These are phyloP conservation scores for Kwoniella bestiolae DNA, from an alignment of 768 basidiomycete species.

Conservation along the genomic window DNA sequence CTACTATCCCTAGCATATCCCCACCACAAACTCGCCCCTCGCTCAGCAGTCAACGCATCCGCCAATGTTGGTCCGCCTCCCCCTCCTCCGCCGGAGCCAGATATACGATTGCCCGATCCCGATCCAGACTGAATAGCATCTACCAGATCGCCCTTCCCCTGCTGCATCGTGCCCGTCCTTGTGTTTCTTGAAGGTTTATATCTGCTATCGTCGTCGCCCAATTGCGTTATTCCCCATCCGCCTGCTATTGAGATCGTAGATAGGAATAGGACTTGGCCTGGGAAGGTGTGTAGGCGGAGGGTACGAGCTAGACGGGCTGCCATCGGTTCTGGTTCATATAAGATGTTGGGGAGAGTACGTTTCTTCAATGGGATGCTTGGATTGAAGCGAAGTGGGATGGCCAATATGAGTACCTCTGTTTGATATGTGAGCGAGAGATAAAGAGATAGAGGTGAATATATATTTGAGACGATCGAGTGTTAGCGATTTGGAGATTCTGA, in stretches of 20 bases:
- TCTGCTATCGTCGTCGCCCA: constrained; percentile 6
- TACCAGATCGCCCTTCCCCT: constrained; percentile 12
- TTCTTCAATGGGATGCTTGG: too few relatives aligned
- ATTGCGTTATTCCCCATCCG: constrained; percentile 16
- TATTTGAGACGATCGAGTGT: background rate
- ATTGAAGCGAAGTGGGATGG: too few relatives aligned
- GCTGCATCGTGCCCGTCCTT: background rate
- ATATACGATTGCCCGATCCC: too few relatives aligned
- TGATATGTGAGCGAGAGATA: background rate
- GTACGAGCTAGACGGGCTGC: constrained; percentile 2
- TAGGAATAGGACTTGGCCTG: constrained; percentile 20
- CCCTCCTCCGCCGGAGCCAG: background rate
- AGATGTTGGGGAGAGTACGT: too few relatives aligned
- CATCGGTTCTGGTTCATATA: too few relatives aligned
- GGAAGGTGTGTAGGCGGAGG: constrained; percentile 15
- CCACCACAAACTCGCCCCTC: constrained; percentile 28
- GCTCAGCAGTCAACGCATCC: constrained; percentile 25
- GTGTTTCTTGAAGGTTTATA: background rate
- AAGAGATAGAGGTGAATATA: background rate
- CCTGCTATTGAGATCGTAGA: constrained; percentile 10
- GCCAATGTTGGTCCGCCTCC: constrained; percentile 7
- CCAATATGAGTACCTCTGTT: too few relatives aligned
- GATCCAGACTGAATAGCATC: constrained; percentile 11
- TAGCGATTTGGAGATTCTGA: background rate
- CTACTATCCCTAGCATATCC: constrained; percentile 23